A percentile compares a stretch with the other conserved stretches of the same genome.
Evolutionary conservation across 2,329 filamentous ascomycete genomes (phyloP).

Genomic region (Epichloe uncinata): DNA sequence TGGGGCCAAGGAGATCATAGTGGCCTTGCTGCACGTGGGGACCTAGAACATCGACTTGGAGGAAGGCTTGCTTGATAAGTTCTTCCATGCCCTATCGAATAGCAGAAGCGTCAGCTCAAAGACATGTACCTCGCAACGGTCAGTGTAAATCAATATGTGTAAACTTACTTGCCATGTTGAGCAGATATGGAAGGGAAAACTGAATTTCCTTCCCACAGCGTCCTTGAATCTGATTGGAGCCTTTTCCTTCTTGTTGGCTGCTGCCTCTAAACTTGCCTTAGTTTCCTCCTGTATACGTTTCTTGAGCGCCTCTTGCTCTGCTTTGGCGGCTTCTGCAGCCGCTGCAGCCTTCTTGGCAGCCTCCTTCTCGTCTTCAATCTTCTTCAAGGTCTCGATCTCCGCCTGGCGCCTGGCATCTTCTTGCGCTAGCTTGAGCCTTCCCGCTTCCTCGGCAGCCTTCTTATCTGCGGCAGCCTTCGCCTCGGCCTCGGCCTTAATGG

Average conservation of each 20-base stretch:
- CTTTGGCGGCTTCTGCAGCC: conserved; percentile 33
- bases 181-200: conserved; percentile 78
- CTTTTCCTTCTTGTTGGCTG: conserved; percentile 45
- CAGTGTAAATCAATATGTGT: neutral
- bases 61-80: conserved; percentile 71
- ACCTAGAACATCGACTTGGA: conserved; percentile 63
- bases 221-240: conserved; percentile 82
- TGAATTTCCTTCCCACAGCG: conserved; percentile 81
- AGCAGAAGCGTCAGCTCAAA: conserved; percentile 6
- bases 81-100: conserved; percentile 65
- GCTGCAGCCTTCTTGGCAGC: conserved; percentile 27
- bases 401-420: conserved; percentile 25
- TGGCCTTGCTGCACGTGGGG: conserved; percentile 65
- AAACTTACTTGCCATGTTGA: conserved; percentile 64
- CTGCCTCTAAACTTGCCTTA: conserved; percentile 34
- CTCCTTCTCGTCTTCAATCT: conserved; percentile 26
- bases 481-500: conserved; percentile 27
- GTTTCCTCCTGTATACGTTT: conserved; percentile 43
- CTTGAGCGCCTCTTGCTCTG: conserved; percentile 45
- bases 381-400: conserved; percentile 26
- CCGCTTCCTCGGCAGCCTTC: conserved; percentile 29
- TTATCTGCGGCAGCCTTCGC: conserved; percentile 29
- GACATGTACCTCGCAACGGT: neutral
- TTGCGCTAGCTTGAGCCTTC: conserved; percentile 23
- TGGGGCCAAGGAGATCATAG: conserved; percentile 67